Percentiles rank a stretch among this genome's conserved stretches.
Conservation (phyloP, 192 early-diverging fungal genomes). For the Thoreauomyces humboldtii region DNA sequence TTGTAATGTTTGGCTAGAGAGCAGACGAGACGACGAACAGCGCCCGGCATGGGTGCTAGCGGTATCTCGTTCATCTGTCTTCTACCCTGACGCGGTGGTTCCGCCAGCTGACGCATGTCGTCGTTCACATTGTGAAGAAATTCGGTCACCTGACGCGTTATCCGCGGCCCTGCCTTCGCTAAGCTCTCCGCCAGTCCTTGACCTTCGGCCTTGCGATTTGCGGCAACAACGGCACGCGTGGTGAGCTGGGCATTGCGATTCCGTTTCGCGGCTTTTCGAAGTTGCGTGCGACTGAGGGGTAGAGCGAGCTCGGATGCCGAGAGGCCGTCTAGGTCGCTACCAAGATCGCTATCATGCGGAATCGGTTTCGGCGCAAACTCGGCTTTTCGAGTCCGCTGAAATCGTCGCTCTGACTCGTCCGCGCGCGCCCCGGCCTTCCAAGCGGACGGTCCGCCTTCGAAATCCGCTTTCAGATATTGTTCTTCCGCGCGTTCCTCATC, state of each 20-base stretch:
- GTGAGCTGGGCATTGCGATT: conserved; percentile 9
- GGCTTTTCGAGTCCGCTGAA: neutral
- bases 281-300: neutral
- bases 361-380: conserved; percentile 12
- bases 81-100: too few species aligned
- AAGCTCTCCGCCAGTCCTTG: too few species aligned
- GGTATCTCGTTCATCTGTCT: too few species aligned
- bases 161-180: too few species aligned
- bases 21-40: conserved; percentile 23
- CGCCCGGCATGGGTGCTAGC: conserved; percentile 33
- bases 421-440: conserved; percentile 16
- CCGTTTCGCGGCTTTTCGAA: conserved; percentile 21
- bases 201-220: too few species aligned
- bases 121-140: too few species aligned
- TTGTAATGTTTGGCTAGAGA: conserved; percentile 17
- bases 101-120: too few species aligned
- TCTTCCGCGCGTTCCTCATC: conserved; percentile 21
- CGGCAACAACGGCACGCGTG: too few species aligned
- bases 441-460: conserved; percentile 19
- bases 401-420: neutral
- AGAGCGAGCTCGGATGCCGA: neutral
- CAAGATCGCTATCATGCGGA: neutral
- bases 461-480: conserved; percentile 10
- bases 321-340: neutral
- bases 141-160: too few species aligned